These are phyloP conservation scores for Lepiota venenata DNA, from an alignment of 768 basidiomycete species.

Conservation along the genomic window DNA sequence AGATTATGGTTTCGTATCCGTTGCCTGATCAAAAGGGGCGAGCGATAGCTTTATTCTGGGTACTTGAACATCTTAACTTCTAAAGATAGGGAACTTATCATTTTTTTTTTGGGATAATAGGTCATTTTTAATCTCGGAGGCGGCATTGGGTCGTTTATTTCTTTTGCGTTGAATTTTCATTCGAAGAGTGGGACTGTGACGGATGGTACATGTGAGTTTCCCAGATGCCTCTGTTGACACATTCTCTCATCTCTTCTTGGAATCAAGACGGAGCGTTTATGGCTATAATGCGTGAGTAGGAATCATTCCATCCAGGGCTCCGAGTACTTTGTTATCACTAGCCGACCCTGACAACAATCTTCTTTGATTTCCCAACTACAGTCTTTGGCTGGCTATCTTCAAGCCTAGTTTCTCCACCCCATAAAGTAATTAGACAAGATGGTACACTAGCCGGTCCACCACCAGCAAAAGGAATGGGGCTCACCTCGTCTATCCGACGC, in stretches of 20 bases:
- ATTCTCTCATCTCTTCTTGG: neutral
- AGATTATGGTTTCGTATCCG: constrained; percentile 30
- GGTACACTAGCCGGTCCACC: constrained; percentile 21
- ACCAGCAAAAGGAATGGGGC: constrained; percentile 13
- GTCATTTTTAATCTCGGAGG: constrained; percentile 28
- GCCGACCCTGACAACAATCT: neutral
- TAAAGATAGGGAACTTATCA: neutral
- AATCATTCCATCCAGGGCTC: neutral
- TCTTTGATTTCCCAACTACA: neutral
- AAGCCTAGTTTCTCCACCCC: constrained; percentile 20
- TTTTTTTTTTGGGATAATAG: constrained; percentile 12
- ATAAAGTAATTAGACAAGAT: constrained; percentile 23
- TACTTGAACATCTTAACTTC: neutral
- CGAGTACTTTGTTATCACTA: neutral
- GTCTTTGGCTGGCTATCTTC: constrained; percentile 23
- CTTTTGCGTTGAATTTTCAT: constrained; percentile 25
- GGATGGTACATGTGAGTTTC: constrained; percentile 24
- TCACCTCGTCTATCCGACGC: constrained; percentile 15
- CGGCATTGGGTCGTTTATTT: constrained; percentile 27
- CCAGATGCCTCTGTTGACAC: neutral
- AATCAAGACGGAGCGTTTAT: constrained; percentile 25
- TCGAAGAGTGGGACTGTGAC: constrained; percentile 25
- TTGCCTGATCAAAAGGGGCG: constrained; percentile 24
- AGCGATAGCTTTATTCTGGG: constrained; percentile 26
- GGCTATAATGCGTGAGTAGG: constrained; percentile 24